A percentile compares a stretch with the other conserved stretches of the same genome.
Conservation (phyloP, 805 yeast genomes). For the Candida sithepensis region DNA sequence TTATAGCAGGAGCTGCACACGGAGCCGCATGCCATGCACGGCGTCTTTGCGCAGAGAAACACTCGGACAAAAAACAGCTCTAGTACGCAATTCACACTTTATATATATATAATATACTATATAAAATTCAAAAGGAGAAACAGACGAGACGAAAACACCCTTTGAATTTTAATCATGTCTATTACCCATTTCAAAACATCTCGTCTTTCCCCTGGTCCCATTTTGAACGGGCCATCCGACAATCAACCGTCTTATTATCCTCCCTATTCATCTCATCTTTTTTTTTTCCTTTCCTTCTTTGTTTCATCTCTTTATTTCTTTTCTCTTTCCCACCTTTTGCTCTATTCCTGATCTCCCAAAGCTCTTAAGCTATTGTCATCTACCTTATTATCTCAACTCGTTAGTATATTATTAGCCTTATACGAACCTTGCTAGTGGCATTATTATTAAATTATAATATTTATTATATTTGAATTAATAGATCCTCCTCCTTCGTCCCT, state of each 20-base stretch:
- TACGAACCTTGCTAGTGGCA: too few species aligned
- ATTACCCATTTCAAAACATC: neutral
- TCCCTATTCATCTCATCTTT: neutral
- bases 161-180: neutral
- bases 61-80: too few species aligned
- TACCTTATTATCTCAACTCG: too few species aligned
- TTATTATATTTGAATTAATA: too few species aligned
- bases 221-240: neutral
- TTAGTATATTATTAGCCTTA: too few species aligned
- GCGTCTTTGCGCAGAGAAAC: too few species aligned
- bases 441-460: too few species aligned
- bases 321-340: slow-evolving; percentile 41
- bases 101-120: neutral
- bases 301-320: slow-evolving; percentile 38
- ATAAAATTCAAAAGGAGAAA: neutral
- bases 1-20: too few species aligned
- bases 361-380: too few species aligned
- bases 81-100: neutral
- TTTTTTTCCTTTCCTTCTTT: neutral
- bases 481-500: too few species aligned
- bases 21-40: too few species aligned
- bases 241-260: neutral
- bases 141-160: neutral
- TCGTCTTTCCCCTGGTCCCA: too few species aligned
- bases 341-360: slow-evolving; percentile 50